A percentile compares a stretch with the other conserved stretches of the same genome.
Conservation (phyloP, 371 early-diverging fungal species). For the Haplosporangium sp. region DNA sequence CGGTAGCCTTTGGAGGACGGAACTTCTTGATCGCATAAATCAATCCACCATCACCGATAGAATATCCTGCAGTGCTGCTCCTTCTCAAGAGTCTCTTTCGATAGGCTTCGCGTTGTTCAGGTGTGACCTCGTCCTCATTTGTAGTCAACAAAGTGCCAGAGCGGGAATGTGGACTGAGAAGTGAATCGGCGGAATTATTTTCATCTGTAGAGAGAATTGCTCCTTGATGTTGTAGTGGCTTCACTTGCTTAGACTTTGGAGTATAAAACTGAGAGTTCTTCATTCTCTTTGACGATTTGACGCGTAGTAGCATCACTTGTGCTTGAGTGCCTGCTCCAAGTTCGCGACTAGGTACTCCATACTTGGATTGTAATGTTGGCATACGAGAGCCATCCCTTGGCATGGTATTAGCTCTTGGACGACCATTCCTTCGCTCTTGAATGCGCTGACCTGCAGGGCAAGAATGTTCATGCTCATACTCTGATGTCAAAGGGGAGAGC, state of each 20-base stretch:
- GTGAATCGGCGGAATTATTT: background rate
- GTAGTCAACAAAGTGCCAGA: slow-evolving; percentile 41
- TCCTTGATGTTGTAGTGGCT: background rate
- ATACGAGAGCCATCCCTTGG: slow-evolving; percentile 13
- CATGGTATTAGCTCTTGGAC: slow-evolving; percentile 10
- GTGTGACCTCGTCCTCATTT: slow-evolving; percentile 39
- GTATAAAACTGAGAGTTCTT: background rate
- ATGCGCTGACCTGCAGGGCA: slow-evolving; percentile 43
- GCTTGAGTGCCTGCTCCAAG: slow-evolving; percentile 50
- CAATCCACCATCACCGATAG: slow-evolving; percentile 23
- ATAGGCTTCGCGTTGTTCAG: slow-evolving; percentile 49
- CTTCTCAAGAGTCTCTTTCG: slow-evolving; percentile 28
- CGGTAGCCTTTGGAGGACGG: slow-evolving; percentile 70
- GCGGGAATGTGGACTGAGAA: slow-evolving; percentile 15
- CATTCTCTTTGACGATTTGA: slow-evolving; percentile 30
- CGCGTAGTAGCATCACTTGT: slow-evolving; percentile 50
- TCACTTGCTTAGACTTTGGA: background rate
- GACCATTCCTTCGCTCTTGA: slow-evolving; percentile 4
- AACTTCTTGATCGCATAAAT: slow-evolving; percentile 87
- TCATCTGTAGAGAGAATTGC: background rate
- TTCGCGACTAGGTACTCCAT: slow-evolving; percentile 44
- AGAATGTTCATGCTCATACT: slow-evolving; percentile 35
- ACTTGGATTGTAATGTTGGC: slow-evolving; percentile 53
- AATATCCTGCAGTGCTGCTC: slow-evolving; percentile 20
- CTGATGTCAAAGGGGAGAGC: slow-evolving; percentile 15